Base-by-base conservation (phyloP, 2,329 filamentous ascomycete species). In the Fusarium buxicola region DNA sequence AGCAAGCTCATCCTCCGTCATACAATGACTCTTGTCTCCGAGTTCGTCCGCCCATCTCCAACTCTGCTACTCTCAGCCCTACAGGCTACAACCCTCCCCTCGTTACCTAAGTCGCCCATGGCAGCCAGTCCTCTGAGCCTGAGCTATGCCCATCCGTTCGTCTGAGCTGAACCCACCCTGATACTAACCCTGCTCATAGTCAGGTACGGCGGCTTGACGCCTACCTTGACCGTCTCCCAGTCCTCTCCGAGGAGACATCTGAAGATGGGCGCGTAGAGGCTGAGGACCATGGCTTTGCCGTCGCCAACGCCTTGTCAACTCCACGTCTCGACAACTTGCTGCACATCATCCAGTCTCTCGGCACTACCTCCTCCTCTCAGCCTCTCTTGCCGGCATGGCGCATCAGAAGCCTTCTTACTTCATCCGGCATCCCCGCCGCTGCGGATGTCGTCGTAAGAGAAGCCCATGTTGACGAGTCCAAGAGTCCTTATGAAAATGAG, bases 321-420 rank as follows among this genome's bases (percentile, higher is more conserved):
- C 81, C 84, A 24, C 78, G 86, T 47, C 78, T 89, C 66, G 78
- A 86, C 74, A 82, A 88, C 49, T 79, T 96, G 34, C 84, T 93
- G 65, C 80, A 78, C 55, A 85, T 93, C 51, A 86, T 92, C 69
- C 89, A 89, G 74, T 81, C 86, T 3, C 78, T 96, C 12, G 94
- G 91, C 16, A 86, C 89, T 5, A 87, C 87, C 3, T 86, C 89
- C 1, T 86, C 87, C 3, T 86, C 88, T 6, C 83, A 84, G 48
- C 80, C 86, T 28, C 78, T 91, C 7, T 77, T 93, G n/a, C 78
- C 86, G 3, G 75, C 86, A 18, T 77, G 80, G 50, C 83, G 84
- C 21, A 86, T 96, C 57, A 82, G 82, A 56, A 76, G 77, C 12
- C 78, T 93, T 28, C 81, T 96, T 32, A 77, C 82, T 8, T 84